Conservation (phyloP, 495 filamentous ascomycete species). For the Wilcoxina mikolae region DNA sequence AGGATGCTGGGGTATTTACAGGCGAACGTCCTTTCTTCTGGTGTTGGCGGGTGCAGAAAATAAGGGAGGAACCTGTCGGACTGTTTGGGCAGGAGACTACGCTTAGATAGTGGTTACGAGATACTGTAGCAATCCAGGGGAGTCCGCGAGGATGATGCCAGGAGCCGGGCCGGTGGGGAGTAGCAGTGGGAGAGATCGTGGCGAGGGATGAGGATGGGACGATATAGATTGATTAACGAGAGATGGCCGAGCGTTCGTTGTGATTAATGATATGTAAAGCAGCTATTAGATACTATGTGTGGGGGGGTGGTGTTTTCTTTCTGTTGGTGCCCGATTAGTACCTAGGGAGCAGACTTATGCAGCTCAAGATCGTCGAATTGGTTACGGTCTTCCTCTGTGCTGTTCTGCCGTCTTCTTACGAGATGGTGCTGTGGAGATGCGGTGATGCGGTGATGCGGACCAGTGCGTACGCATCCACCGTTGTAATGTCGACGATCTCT, state of each 20-base stretch:
- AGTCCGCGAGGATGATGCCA: not conserved
- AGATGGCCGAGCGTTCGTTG: not conserved
- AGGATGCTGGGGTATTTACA: not conserved
- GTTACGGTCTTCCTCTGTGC: not conserved
- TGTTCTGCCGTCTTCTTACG: not conserved
- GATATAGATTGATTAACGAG: conserved; percentile 3
- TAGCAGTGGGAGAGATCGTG: not conserved
- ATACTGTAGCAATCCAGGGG: not conserved
- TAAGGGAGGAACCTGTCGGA: not conserved
- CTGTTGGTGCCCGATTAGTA: not conserved
- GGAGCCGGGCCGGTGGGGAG: not conserved
- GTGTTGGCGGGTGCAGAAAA: not conserved
- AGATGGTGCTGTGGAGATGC: not conserved
- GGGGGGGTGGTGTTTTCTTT: not conserved
- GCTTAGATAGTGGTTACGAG: not conserved
- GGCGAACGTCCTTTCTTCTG: not conserved
- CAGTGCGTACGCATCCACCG: no score
- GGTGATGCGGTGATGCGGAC: not conserved
- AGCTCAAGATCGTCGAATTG: not conserved
- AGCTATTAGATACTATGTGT: not conserved
- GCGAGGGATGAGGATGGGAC: not conserved
- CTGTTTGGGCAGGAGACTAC: not conserved
- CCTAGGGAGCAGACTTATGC: not conserved
- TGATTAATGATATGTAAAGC: not conserved
- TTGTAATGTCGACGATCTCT: no score